Evolutionary conservation across 257 asterid genomes (phyloP).

Genomic region (Primulina huaijiensis): DNA sequence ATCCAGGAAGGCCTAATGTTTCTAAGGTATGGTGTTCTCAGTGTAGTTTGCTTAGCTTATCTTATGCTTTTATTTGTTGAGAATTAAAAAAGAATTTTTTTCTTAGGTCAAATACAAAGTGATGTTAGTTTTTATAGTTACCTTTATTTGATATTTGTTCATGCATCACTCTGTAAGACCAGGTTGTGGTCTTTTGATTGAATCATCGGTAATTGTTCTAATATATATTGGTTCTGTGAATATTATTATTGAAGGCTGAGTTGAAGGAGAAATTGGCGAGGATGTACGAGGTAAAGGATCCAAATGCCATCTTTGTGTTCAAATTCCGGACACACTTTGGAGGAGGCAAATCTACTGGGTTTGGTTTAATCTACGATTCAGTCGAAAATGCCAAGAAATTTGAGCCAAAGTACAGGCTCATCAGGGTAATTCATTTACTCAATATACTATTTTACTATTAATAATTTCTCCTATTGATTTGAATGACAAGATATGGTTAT

Average conservation of each 20-base stretch:
- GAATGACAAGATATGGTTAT: too few species aligned
- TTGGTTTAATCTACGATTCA: constrained; percentile 83
- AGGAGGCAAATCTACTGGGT: constrained; percentile 95
- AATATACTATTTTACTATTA: too few species aligned
- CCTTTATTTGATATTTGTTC: neutral
- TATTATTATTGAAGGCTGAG: constrained; percentile 47
- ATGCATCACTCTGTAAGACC: neutral
- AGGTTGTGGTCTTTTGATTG: neutral
- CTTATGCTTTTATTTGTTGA: neutral
- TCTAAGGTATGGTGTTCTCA: constrained; percentile 53
- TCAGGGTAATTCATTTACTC: constrained; percentile 51
- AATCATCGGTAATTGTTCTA: neutral
- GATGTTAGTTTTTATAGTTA: too few species aligned
- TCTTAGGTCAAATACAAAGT: neutral
- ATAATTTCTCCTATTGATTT: neutral
- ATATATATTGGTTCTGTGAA: neutral
- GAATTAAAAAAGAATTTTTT: neutral
- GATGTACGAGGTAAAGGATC: constrained; percentile 78
- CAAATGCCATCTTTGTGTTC: constrained; percentile 79
- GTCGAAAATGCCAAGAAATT: constrained; percentile 87
- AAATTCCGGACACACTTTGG: constrained; percentile 97
- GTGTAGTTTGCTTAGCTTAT: neutral
- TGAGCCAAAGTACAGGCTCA: constrained; percentile 87
- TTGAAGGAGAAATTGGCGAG: constrained; percentile 74
- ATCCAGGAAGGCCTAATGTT: constrained; percentile 88